Evolutionary conservation across 305 asterid species (phyloP), one percentile per base, ranked within the genome.

Genomic region (Rubia peregrina): DNA sequence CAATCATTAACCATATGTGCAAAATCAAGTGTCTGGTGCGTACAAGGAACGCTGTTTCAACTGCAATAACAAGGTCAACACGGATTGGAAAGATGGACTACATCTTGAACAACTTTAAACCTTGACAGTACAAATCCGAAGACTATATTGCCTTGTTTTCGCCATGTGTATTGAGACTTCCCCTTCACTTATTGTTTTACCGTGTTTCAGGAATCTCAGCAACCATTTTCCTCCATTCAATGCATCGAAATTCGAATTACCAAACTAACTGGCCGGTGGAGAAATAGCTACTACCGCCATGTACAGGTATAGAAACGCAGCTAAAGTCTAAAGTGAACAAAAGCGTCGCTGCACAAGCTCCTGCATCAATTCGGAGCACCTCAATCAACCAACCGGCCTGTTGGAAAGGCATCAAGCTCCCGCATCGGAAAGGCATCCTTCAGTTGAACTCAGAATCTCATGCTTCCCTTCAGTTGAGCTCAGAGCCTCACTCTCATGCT

Each of bases 301-400:
- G 33, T 56, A 56, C 33, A 56, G 2, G 38, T 57, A 57, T 57
- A 22, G 6, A 22, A 9, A 22, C 6, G 14, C 36, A 19, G 21
- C 63, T 57, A 10, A 57, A 57, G 63, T 4, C 55, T 65, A 65
- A 42, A 9, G 70, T 49, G 24, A 16, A 66, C 36, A 55, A 66
- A 66, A 57, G 26, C 6, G 36, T 26, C 60, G 63, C 69, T 67
- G 73, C 67, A 73, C 77, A 44, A 43, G 61, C 36, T 66, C 46
- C 76, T 7, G 13, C 41, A 7, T 66, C 53, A n/a, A 56, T 42
- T 36, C 6, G 30, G 30, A 72, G 49, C 62, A 68, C 1, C 43
- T 68, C 48, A 36, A 26, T 36, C 36, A 51, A 10, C 43, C 11
- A 38, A 19, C 61, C 11, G 24, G 6, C 61, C 71, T 24, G 71